phyloP scores from a whole-genome alignment of 192 early-diverging fungal genomes.

The Coemansia sp. region DNA sequence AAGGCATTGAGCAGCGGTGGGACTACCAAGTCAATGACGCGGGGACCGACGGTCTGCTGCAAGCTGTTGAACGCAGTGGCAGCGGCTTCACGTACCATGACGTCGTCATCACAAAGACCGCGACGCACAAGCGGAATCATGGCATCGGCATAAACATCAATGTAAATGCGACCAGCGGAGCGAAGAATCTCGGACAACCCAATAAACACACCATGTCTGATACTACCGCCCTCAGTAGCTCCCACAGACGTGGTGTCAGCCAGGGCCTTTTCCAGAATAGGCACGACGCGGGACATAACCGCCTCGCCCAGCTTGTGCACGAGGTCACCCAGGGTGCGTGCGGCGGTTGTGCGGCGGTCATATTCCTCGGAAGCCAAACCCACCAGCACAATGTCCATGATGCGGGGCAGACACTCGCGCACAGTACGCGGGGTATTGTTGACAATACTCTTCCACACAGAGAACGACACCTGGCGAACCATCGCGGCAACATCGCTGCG shows the following conservation, averaged over 20 bases:
- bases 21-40: slow-evolving; percentile 90
- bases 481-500: slow-evolving; percentile 76
- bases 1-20: slow-evolving; percentile 86
- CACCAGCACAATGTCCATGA: slow-evolving; percentile 90
- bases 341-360: slow-evolving; percentile 85
- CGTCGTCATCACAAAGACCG: slow-evolving; percentile 83
- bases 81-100: slow-evolving; percentile 89
- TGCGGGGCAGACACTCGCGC: slow-evolving; percentile 87
- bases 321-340: slow-evolving; percentile 89
- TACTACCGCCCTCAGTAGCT: slow-evolving; percentile 62
- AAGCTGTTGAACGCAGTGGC: slow-evolving; percentile 91
- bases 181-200: slow-evolving; percentile 91
- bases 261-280: slow-evolving; percentile 86
- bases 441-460: slow-evolving; percentile 96
- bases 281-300: slow-evolving; percentile 84
- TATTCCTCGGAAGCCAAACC: slow-evolving; percentile 72
- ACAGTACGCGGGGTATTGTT: slow-evolving; percentile 95
- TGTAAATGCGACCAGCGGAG: slow-evolving; percentile 76
- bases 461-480: slow-evolving; percentile 85
- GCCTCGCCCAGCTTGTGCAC: slow-evolving; percentile 93
- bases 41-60: slow-evolving; percentile 87
- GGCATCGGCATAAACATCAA: slow-evolving; percentile 83
- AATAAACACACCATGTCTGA: slow-evolving; percentile 89
- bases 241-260: slow-evolving; percentile 11
- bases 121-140: slow-evolving; percentile 80